A percentile compares a stretch with the other conserved stretches of the same genome.
phyloP scores from a whole-genome alignment of 495 filamentous ascomycete species.

The Penicillium herquei region DNA sequence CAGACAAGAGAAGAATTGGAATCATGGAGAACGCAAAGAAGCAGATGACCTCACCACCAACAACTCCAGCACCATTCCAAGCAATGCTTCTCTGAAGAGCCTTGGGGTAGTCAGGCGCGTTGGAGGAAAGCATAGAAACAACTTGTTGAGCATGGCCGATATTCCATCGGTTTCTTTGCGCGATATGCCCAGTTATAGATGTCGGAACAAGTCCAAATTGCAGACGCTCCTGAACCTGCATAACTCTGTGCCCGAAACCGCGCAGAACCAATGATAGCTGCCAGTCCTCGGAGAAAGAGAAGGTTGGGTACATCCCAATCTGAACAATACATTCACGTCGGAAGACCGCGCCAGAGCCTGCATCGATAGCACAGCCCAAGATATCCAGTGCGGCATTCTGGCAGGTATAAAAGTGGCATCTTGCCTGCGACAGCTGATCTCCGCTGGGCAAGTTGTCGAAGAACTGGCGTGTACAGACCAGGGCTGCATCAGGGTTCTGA shows the following conservation, averaged over 20 bases:
- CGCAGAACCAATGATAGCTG: slow-evolving; percentile 45
- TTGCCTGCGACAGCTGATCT: slow-evolving; percentile 49
- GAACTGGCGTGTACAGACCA: slow-evolving; percentile 39
- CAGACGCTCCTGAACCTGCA: slow-evolving; percentile 47
- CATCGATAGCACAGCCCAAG: slow-evolving; percentile 26
- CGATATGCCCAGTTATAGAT: slow-evolving; percentile 46
- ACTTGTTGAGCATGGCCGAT: slow-evolving; percentile 40
- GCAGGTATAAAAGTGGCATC: slow-evolving; percentile 42
- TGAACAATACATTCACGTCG: slow-evolving; percentile 42
- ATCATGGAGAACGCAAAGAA: slow-evolving; percentile 21
- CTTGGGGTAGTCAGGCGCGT: slow-evolving; percentile 11
- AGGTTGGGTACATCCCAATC: slow-evolving; percentile 49
- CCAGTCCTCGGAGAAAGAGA: slow-evolving; percentile 51
- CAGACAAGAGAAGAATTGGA: slow-evolving; percentile 21
- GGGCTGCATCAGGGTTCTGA: slow-evolving; percentile 24
- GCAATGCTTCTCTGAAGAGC: slow-evolving; percentile 27
- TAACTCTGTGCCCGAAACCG: slow-evolving; percentile 40
- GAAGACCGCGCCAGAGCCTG: slow-evolving; percentile 51
- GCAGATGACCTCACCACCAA: slow-evolving; percentile 18
- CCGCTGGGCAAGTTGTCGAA: slow-evolving; percentile 51
- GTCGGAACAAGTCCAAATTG: slow-evolving; percentile 54
- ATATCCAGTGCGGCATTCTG: slow-evolving; percentile 30
- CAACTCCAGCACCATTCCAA: slow-evolving; percentile 23
- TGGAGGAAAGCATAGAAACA: slow-evolving; percentile 14
- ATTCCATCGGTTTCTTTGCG: slow-evolving; percentile 49